Conservation (phyloP, 1,139 yeast genomes). For the Yamadazyma sp. region DNA sequence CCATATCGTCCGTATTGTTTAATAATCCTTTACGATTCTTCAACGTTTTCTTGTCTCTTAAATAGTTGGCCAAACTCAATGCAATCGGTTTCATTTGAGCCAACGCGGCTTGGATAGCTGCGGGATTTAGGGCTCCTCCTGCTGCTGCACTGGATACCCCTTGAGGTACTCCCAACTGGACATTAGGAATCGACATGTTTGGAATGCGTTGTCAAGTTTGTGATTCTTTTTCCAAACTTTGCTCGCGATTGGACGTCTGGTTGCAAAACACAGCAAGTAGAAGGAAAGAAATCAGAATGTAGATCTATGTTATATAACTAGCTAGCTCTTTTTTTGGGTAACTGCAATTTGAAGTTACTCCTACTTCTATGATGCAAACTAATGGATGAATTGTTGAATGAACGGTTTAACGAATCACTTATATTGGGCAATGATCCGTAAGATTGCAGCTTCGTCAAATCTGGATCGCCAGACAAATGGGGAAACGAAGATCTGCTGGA, state of each 20-base stretch:
- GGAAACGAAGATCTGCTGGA: constrained; percentile 2
- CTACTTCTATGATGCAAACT: constrained; percentile 10
- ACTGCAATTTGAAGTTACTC: constrained; percentile 13
- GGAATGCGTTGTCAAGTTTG: background rate
- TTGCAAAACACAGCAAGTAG: background rate
- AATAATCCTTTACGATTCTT: constrained; percentile 81
- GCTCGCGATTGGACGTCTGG: background rate
- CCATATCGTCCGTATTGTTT: constrained; percentile 63
- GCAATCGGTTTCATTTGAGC: constrained; percentile 23
- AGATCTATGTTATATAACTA: too few relatives aligned
- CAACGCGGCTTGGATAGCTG: constrained; percentile 15
- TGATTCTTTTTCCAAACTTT: background rate
- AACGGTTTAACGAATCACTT: constrained; percentile 1
- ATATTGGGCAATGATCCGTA: constrained; percentile 3
- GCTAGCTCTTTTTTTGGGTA: constrained; percentile 7
- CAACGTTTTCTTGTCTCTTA: constrained; percentile 62
- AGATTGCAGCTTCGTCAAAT: constrained; percentile 4
- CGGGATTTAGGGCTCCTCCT: constrained; percentile 10
- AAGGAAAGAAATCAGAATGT: background rate
- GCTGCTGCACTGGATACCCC: constrained; percentile 9
- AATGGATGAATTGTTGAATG: background rate
- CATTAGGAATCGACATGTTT: constrained; percentile 18
- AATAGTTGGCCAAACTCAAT: constrained; percentile 64
- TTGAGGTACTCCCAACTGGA: constrained; percentile 16
- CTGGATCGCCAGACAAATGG: background rate